Percentiles rank a stretch among this genome's conserved stretches.
Evolutionary conservation across 2,329 filamentous ascomycete genomes (phyloP).

Genomic region (Phaeomoniella chlamydospora): DNA sequence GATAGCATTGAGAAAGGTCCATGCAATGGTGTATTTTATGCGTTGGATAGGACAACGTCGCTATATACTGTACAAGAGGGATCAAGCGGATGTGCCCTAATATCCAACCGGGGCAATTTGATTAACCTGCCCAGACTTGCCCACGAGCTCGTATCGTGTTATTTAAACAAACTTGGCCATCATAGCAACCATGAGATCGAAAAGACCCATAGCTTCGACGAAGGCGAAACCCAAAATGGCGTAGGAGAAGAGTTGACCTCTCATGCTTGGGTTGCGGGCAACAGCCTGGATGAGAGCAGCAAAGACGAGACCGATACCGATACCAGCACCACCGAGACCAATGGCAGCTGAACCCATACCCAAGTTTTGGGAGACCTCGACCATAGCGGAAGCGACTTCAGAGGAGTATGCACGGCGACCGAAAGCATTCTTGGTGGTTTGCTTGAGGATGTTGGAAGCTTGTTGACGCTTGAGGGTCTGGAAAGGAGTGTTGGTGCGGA

Average conservation of each 20-base stretch:
- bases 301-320: conserved; percentile 93
- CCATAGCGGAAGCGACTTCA: conserved; percentile 71
- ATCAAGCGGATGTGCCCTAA: not conserved
- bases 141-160: conserved; percentile 2
- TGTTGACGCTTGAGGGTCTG: conserved; percentile 1
- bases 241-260: conserved; percentile 91
- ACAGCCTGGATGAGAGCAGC: conserved; percentile 77
- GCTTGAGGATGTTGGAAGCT: conserved; percentile 1
- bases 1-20: not conserved
- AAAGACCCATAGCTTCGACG: conserved; percentile 55
- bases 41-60: not conserved
- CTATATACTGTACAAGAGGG: not conserved
- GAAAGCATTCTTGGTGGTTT: conserved; percentile 28
- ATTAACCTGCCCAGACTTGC: not conserved
- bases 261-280: conserved; percentile 86
- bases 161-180: conserved; percentile 69
- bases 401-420: conserved; percentile 69
- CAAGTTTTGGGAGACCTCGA: conserved; percentile 82
- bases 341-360: conserved; percentile 83
- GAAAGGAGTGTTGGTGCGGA: not conserved
- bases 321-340: conserved; percentile 83
- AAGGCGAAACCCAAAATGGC: conserved; percentile 93
- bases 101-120: not conserved
- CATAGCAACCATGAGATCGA: conserved; percentile 84
- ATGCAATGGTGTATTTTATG: not conserved